Evolutionary conservation across 2,329 filamentous ascomycete genomes (phyloP), one percentile per base, ranked within the genome.

Genomic region (Macroventuria anomochaeta): DNA sequence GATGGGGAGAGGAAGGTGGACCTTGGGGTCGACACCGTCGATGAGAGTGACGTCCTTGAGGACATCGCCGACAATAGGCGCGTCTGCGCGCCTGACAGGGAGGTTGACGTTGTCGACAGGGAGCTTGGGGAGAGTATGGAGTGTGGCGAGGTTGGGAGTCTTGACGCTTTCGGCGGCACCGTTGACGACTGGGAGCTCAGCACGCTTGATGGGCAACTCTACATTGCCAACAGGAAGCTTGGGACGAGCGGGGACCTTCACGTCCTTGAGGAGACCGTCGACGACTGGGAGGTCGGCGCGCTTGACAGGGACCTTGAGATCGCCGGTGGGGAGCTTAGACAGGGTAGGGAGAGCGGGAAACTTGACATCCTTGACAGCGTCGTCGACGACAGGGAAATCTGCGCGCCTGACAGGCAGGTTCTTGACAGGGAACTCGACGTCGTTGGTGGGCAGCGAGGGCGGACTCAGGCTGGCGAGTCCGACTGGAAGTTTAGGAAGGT

Each of bases 401-500:
- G n/a, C n/a, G n/a, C n/a, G n/a, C n/a, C n/a, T n/a, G n/a, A n/a
- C n/a, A n/a, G n/a, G n/a, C n/a, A 43, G 26, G 21, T 38, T 37
- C 18, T 39, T 10, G 8, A 32, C 41, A 13, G 41, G 32, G 7
- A 36, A 21, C 23, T 44, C 12, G 15, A 38, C 13, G 7, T 37
- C 10, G 26, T 40, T 34, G 25, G 8, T 15, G 11, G 44, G 36
- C 3, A 33, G 13, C 1, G n/a, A n/a, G n/a, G n/a, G n/a, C n/a
- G n/a, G n/a, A n/a, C n/a, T n/a, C n/a, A 28, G n/a, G 31, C 25
- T 33, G 15, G 38, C 18, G 11, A 25, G 13, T 6, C 10, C 26
- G 18, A 41, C 29, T 34, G 49, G 42, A 7, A 46, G 33, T 12
- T 40, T 37, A 7, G 38, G 33, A 31, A 48, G 51, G 28, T 49